phyloP scores from a whole-genome alignment of 257 asterid genomes.

The Capsicum pubescens region DNA sequence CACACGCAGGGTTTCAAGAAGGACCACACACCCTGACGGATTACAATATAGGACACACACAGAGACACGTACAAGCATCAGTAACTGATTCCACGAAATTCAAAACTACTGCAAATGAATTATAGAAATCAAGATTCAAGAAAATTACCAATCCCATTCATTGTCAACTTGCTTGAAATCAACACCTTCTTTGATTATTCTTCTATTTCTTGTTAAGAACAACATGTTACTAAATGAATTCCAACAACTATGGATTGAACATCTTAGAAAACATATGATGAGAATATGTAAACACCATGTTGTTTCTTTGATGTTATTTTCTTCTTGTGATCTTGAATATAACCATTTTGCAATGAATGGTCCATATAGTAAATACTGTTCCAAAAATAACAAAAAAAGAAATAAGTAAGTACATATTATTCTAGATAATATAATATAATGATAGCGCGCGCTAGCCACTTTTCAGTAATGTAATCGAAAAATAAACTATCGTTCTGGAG shows the following conservation, averaged over 20 bases:
- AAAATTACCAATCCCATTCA: constrained; percentile 81
- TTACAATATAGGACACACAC: background rate
- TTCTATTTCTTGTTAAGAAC: constrained; percentile 69
- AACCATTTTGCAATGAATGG: constrained; percentile 62
- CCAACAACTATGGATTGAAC: constrained; percentile 52
- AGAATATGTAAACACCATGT: constrained; percentile 68
- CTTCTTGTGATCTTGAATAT: constrained; percentile 56
- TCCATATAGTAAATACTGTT: constrained; percentile 65
- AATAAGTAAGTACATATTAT: background rate
- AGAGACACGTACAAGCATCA: background rate
- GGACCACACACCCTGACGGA: accelerated
- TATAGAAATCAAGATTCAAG: background rate
- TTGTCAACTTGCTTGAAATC: constrained; percentile 84
- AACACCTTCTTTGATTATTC: constrained; percentile 67
- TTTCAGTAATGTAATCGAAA: background rate
- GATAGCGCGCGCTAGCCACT: background rate
- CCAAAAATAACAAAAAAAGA: background rate
- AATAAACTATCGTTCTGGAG: background rate
- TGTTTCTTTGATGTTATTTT: constrained; percentile 37
- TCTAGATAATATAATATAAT: background rate
- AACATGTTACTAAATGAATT: constrained; percentile 67
- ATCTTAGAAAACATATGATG: constrained; percentile 59
- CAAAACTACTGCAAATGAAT: background rate
- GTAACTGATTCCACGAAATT: background rate
- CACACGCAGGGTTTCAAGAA: background rate